These are phyloP conservation scores for Nothophytophthora sp. DNA, from an alignment of 352 stramenopile genomes.

Conservation along the genomic window DNA sequence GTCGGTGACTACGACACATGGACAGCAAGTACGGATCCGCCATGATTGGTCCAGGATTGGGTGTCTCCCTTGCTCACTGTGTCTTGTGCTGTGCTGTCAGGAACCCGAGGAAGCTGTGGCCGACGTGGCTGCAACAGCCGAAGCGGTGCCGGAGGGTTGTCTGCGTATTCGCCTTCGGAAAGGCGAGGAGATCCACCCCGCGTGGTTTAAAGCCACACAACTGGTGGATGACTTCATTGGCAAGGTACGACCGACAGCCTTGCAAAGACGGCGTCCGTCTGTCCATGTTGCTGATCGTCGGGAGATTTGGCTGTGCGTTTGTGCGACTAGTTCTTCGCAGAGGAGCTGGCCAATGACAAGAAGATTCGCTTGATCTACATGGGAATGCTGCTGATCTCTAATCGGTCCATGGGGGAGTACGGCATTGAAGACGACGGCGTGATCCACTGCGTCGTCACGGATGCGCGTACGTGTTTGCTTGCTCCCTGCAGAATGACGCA, in stretches of 20 bases:
- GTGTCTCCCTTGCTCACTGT: not conserved
- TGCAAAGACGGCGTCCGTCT: not conserved
- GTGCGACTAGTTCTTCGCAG: constrained; percentile 55
- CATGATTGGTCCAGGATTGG: too few species aligned
- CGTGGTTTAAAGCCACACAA: constrained; percentile 72
- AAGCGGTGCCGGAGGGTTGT: constrained; percentile 44
- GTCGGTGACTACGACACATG: constrained; percentile 23
- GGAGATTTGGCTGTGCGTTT: not conserved
- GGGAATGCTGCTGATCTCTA: constrained; percentile 70
- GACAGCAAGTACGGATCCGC: constrained; percentile 5
- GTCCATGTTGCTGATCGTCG: not conserved
- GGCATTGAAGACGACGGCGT: constrained; percentile 75
- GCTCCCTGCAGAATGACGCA: not conserved
- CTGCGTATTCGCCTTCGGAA: constrained; percentile 61
- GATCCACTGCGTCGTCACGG: constrained; percentile 76
- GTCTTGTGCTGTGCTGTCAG: constrained; percentile 3
- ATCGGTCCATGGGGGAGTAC: constrained; percentile 74
- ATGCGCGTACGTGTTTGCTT: constrained; percentile 47
- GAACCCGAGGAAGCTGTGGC: constrained; percentile 13
- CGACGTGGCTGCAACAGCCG: constrained; percentile 1
- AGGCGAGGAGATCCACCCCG: constrained; percentile 47
- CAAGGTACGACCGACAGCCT: constrained; percentile 15
- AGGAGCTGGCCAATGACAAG: constrained; percentile 51
- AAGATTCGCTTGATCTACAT: constrained; percentile 83
- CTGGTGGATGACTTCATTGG: constrained; percentile 62